Evolutionary conservation across 164 flowering plant species (phyloP), one percentile per base, ranked within the genome.

Genomic region (Echeveria elegans): DNA sequence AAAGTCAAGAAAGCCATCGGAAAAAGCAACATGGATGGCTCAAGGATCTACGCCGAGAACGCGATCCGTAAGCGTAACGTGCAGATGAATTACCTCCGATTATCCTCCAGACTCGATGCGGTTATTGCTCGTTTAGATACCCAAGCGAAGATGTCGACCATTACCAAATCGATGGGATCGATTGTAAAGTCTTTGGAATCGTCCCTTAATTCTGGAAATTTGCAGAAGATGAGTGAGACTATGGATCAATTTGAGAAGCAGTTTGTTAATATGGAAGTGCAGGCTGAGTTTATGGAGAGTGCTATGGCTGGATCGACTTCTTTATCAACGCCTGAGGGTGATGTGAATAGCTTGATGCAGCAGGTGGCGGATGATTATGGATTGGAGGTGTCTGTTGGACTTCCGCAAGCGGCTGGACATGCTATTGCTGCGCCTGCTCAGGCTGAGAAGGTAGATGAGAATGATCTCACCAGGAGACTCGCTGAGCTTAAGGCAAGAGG

Each of bases 211-310:
- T 7, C 45, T 40, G 45, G 45, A 15, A 40, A 40, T 40, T 40
- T 40, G 15, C 45, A 40, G 45, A 40, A 40, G 45, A 40, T 85
- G 87, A 82, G 86, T 15, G 89, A 85, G 80, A 84, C 88, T 3
- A 86, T 86, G 90, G 90, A 86, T 68, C 74, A 68, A 63, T 86
- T 86, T 70, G 90, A 86, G 84, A 76, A 75, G 75, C 90, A 86
- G 79, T 86, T 86, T 72, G 88, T 86, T 41, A 86, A 86, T 72
- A 86, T 86, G 90, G 90, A 86, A 71, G 90, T 86, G 1, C 86
- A 86, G 73, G 90, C 90, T 2, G 90, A 86, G 81, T 86, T 86
- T 53, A 86, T 86, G 90, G 90, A 86, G 85, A 82, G 77, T 32
- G 74, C 88, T 5, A 86, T 86, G 90, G 90, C 90, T 6, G 90